These are phyloP conservation scores for Hypoxylon sp. DNA, from an alignment of 2,329 filamentous ascomycete genomes.

Conservation along the genomic window DNA sequence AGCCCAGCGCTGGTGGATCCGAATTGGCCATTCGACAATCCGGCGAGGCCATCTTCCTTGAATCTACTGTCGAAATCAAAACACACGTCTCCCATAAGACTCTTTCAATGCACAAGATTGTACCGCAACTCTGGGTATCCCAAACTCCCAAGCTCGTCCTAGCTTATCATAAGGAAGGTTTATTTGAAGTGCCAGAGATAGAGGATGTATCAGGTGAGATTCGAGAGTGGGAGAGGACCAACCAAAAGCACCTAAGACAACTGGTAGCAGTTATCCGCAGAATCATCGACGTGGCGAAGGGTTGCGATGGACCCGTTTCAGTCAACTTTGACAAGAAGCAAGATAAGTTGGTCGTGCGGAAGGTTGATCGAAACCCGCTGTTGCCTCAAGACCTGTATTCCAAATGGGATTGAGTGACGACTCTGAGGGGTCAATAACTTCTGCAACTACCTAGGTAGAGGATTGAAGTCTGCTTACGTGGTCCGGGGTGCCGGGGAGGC, in stretches of 20 bases:
- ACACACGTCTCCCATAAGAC: slow-evolving; percentile 54
- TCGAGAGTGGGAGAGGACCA: slow-evolving; percentile 53
- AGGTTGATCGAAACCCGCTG: background rate
- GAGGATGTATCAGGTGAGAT: slow-evolving; percentile 54
- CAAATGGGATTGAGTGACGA: slow-evolving; percentile 18
- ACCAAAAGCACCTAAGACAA: slow-evolving; percentile 51
- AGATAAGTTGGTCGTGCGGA: slow-evolving; percentile 14
- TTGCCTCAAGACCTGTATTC: slow-evolving; percentile 28
- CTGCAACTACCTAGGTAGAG: too few species aligned
- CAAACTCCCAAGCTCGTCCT: slow-evolving; percentile 63
- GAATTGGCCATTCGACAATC: slow-evolving; percentile 51
- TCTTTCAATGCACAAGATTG: slow-evolving; percentile 54
- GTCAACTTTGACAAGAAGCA: slow-evolving; percentile 8
- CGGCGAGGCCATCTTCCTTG: slow-evolving; percentile 52
- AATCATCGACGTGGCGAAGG: slow-evolving; percentile 50
- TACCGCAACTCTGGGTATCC: slow-evolving; percentile 60
- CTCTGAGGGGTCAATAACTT: background rate
- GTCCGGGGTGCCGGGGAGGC: too few species aligned
- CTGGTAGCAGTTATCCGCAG: slow-evolving; percentile 53
- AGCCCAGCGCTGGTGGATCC: too few species aligned
- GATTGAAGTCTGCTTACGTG: too few species aligned
- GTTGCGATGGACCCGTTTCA: slow-evolving; percentile 25
- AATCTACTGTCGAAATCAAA: slow-evolving; percentile 61
- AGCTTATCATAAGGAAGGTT: slow-evolving; percentile 57
- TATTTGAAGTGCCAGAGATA: slow-evolving; percentile 53